Evolutionary conservation across 2,329 filamentous ascomycete species (phyloP), one percentile per base, ranked within the genome.

Genomic region (Colletotrichum navitas): DNA sequence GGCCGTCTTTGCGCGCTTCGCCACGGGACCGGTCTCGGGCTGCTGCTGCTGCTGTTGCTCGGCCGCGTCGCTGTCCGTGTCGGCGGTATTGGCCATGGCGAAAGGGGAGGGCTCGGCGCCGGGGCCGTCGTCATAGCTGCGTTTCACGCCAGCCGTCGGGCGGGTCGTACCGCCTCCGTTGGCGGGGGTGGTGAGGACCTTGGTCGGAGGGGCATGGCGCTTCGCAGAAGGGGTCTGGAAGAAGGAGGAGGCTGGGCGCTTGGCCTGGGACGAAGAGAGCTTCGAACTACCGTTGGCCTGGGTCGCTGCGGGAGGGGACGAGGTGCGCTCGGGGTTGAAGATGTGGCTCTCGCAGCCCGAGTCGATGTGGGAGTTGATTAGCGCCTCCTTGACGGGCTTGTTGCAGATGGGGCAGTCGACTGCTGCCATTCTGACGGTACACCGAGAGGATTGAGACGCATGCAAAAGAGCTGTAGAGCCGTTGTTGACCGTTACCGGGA

Each of bases 291-390:
- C 76, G 76, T 24, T 76, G 51, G 71, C 45, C 43, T 63, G 79
- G 76, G 62, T 78, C 66, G 73, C 74, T 76, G 65, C 79, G 75
- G 76, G 81, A 58, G 74, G 78, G 36, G 78, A 73, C 51, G 66
- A 66, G 61, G 66, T 74, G 5, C 64, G 51, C 60, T 79, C 76
- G 75, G 84, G 78, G 71, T 91, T 88, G 78, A 92, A 83, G 74
- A 96, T 80, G 79, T 91, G 91, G 45, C 85, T 86, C 72, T 88
- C 81, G 83, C 95, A 98, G 74, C 88, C 89, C 39, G 94, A 95
- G 83, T 98, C 96, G 79, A 98, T 90, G 81, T 98, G 95, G 75
- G 87, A 87, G 83, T 98, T 98, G 85, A 98, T 98, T 75, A 92
- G 89, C 78, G 85, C 84, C 75, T 91, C 83, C 74, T 89, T 91